Percentiles rank a stretch among this genome's conserved stretches.
phyloP scores from a whole-genome alignment of 495 filamentous ascomycete genomes.

The Parathielavia hyrcaniae region DNA sequence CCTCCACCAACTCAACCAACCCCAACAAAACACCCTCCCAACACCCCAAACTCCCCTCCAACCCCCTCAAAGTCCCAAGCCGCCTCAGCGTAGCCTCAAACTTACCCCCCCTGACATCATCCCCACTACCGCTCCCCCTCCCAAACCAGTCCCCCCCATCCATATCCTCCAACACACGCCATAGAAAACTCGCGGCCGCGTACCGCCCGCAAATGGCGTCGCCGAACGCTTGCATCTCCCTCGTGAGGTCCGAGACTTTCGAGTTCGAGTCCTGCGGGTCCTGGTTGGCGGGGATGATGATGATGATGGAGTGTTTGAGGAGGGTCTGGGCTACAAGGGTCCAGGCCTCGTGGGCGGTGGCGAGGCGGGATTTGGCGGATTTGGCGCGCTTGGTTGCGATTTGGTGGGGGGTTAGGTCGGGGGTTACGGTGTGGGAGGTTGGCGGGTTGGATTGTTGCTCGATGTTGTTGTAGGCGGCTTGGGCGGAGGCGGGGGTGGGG shows the following conservation, averaged over 20 bases:
- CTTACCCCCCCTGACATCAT: no score
- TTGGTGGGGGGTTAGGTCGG: neutral
- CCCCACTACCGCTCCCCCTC: no score
- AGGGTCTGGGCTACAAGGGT: neutral
- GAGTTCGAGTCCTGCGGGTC: no score
- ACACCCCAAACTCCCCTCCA: conserved; percentile 2
- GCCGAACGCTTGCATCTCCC: neutral
- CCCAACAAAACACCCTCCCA: conserved; percentile 10
- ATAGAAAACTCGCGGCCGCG: neutral
- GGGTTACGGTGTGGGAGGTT: neutral
- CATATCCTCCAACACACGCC: conserved; percentile 6
- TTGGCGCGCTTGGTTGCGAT: conserved; percentile 3
- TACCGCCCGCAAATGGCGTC: conserved; percentile 2
- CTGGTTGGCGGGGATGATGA: neutral
- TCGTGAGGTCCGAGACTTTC: no score
- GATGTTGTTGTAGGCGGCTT: neutral
- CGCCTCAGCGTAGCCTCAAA: conserved; percentile 1
- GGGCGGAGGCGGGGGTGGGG: neutral
- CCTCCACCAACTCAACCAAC: conserved; percentile 8
- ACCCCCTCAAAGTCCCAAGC: conserved; percentile 4
- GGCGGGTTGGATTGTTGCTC: neutral
- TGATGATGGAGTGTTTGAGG: no score
- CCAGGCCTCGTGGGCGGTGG: conserved; percentile 12
- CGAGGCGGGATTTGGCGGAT: neutral
- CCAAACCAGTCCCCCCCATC: conserved; percentile 3